Evolutionary conservation across 306 rosid genomes (phyloP), one percentile per base, ranked within the genome.

Genomic region (Luffa acutangula): DNA sequence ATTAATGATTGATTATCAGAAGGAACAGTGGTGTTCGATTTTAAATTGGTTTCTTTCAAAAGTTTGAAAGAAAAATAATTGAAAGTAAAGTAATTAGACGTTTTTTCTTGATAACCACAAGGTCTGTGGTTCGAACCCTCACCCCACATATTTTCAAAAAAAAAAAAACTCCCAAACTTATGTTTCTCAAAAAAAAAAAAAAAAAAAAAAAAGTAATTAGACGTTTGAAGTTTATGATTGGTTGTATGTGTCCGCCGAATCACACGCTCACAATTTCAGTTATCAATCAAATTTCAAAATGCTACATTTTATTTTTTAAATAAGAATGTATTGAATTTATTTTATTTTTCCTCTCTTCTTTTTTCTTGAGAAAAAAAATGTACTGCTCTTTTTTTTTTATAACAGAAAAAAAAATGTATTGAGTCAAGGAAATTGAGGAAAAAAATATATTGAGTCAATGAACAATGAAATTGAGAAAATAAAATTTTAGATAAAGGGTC

Each of bases 11-110:
- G 78, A 45, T 73, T 49, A 25, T 15, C 8, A 7, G 6, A 46
- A 71, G 21, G 57, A 46, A 71, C 20, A 46, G 76, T 70, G 36
- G 8, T 2, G n/a, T 20, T 70, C 56, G 53, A 10, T 70, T 43
- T 45, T 0, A 43, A 45, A 70, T 20, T 8, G 51, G 41, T 67
- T 60, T 67, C 31, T 67, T n/a, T 31, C 4, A 20, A 46, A 71
- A 10, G 20, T 71, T 41, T 2, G 3, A 0, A n/a, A 43, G 33
- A 69, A 69, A 41, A 69, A 69, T 17, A 71, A 43, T 67, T 20
- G 75, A 67, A 18, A 67, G n/a, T n/a, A n/a, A n/a, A n/a, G 51
- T 41, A 67, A 67, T 67, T 67, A 18, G 52, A 67, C 52, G 75
- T 67, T 67, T 20, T n/a, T n/a, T n/a, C n/a, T n/a, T n/a, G n/a